These are phyloP conservation scores for Pseudogymnoascus destructans DNA, from an alignment of 2,329 filamentous ascomycete species.

Conservation along the genomic window DNA sequence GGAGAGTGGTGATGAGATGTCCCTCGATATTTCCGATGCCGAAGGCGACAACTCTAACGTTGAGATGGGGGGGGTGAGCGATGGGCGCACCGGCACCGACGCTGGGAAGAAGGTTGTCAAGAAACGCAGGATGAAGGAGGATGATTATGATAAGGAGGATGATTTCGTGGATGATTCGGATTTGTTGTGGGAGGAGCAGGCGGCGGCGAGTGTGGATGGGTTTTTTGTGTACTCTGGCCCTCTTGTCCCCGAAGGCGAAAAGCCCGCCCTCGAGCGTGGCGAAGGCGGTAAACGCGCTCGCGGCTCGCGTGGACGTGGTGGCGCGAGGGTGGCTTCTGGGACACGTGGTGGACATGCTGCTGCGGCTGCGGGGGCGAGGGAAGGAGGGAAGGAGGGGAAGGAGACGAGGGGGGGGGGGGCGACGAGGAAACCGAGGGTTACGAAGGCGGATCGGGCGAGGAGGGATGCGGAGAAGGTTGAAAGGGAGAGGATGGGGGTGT, in stretches of 20 bases:
- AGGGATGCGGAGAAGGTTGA: constrained; percentile 73
- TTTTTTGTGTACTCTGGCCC: constrained; percentile 98
- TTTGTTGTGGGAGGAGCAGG: constrained; percentile 87
- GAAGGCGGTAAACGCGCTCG: constrained; percentile 45
- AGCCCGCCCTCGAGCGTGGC: constrained; percentile 51
- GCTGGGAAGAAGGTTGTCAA: constrained; percentile 48
- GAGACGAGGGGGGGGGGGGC: constrained; percentile 65
- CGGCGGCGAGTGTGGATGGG: constrained; percentile 84
- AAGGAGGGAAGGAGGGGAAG: constrained; percentile 36
- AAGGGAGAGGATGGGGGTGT: constrained; percentile 38
- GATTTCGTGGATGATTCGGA: constrained; percentile 90
- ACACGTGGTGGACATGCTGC: not conserved
- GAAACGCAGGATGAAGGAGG: constrained; percentile 66
- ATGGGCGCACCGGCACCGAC: constrained; percentile 46
- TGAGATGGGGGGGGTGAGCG: constrained; percentile 65
- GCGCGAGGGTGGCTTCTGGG: not conserved
- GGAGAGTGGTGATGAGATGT: constrained; percentile 72
- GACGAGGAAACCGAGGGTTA: constrained; percentile 70
- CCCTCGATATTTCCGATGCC: constrained; percentile 51
- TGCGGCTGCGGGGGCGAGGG: constrained; percentile 29
- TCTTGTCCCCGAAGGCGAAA: constrained; percentile 74
- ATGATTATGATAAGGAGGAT: constrained; percentile 74
- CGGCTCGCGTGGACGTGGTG: constrained; percentile 6
- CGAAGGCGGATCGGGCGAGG: constrained; percentile 71
- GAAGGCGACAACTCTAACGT: constrained; percentile 70